These are phyloP conservation scores for Phytophthora fragariae DNA, from an alignment of 352 stramenopile genomes.

Conservation along the genomic window DNA sequence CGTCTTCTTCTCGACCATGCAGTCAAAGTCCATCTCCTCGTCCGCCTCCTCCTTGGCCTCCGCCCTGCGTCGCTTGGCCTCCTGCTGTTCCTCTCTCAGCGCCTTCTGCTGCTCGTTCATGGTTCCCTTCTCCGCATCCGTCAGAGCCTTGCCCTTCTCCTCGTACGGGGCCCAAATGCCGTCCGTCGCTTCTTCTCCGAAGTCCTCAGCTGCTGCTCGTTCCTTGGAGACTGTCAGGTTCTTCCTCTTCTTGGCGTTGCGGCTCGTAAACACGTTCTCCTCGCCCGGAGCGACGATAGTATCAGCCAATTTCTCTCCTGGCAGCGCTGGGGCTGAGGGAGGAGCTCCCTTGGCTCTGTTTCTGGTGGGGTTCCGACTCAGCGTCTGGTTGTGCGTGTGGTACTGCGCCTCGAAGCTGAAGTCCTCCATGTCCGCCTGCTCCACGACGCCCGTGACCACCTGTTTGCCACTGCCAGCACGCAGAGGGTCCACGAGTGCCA, in stretches of 20 bases:
- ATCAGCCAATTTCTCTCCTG: slow-evolving; percentile 32
- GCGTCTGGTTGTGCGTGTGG: slow-evolving; percentile 74
- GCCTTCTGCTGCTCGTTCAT: slow-evolving; percentile 63
- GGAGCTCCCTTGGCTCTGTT: slow-evolving; percentile 37
- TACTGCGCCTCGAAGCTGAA: slow-evolving; percentile 87
- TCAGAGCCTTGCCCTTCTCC: slow-evolving; percentile 52
- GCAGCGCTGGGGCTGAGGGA: slow-evolving; percentile 32
- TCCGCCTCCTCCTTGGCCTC: slow-evolving; percentile 68
- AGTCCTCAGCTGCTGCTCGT: slow-evolving; percentile 45
- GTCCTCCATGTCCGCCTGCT: slow-evolving; percentile 73
- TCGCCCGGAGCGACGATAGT: slow-evolving; percentile 29
- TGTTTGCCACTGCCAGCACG: slow-evolving; percentile 69
- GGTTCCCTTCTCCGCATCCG: slow-evolving; percentile 60
- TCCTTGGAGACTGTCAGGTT: slow-evolving; percentile 48
- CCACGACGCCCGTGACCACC: slow-evolving; percentile 80
- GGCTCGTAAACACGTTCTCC: slow-evolving; percentile 51
- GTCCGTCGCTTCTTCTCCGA: slow-evolving; percentile 52
- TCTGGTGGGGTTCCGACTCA: slow-evolving; percentile 35
- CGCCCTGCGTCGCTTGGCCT: slow-evolving; percentile 64
- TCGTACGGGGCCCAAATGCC: slow-evolving; percentile 75
- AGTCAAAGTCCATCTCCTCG: slow-evolving; percentile 88
- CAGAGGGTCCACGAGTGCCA: slow-evolving; percentile 36
- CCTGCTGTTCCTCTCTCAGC: slow-evolving; percentile 59
- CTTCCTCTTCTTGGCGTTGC: slow-evolving; percentile 52
- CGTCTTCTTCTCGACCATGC: slow-evolving; percentile 90